Evolutionary conservation across 352 stramenopile species (phyloP).

Genomic region (Globisporangium radiosum): DNA sequence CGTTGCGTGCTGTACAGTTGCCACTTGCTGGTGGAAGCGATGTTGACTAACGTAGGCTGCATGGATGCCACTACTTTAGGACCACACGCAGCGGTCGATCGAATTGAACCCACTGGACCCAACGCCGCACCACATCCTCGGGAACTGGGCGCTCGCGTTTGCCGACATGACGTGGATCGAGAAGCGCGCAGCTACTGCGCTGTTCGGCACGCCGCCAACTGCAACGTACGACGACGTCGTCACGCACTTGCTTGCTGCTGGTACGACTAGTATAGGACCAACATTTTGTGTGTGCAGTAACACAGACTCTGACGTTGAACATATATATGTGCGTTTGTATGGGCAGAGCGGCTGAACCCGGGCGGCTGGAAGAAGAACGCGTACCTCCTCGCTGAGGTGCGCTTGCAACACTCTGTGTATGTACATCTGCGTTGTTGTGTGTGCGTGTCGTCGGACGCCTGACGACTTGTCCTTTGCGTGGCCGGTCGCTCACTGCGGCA

Average conservation of each 20-base stretch:
- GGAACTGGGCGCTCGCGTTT: constrained; percentile 74
- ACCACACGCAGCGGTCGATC: constrained; percentile 63
- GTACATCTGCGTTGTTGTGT: not conserved
- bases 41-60: too few species aligned
- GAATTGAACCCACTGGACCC: constrained; percentile 58
- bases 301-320: too few species aligned
- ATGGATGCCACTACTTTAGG: constrained; percentile 12
- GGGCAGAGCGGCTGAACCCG: constrained; percentile 47
- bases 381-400: constrained; percentile 52
- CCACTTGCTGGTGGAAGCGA: too few species aligned
- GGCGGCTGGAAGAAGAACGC: constrained; percentile 77
- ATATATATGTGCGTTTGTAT: not conserved
- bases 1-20: not conserved
- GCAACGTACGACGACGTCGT: constrained; percentile 61
- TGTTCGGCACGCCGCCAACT: constrained; percentile 58
- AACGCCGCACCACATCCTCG: constrained; percentile 62
- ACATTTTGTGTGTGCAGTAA: too few species aligned
- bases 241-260: constrained; percentile 41
- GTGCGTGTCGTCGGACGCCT: not conserved
- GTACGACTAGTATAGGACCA: constrained; percentile 14
- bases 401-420: not conserved
- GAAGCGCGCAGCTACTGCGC: constrained; percentile 46
- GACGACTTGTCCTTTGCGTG: too few species aligned
- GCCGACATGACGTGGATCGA: constrained; percentile 77
- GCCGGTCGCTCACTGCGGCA: constrained; percentile 11